These are phyloP conservation scores for Populus hybrid DNA, from an alignment of 441 rosid genomes.

Conservation along the genomic window DNA sequence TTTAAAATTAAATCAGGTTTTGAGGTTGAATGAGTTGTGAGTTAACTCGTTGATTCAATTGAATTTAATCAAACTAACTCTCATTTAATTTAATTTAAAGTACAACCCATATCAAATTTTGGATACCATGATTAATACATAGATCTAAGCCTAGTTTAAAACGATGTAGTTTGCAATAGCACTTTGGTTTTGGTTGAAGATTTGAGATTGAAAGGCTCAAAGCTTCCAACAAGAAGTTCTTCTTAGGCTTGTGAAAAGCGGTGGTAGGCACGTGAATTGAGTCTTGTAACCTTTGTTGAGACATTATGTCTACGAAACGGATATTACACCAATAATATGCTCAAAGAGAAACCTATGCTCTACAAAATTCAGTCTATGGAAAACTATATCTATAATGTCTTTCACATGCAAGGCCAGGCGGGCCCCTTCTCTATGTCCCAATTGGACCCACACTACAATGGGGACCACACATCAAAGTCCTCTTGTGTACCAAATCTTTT, in stretches of 20 bases:
- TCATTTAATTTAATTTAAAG: no score
- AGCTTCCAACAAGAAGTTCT: not conserved
- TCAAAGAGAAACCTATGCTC: constrained; percentile 33
- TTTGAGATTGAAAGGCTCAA: not conserved
- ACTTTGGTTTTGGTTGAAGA: not conserved
- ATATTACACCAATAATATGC: constrained; percentile 34
- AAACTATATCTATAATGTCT: constrained; percentile 35
- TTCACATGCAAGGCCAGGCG: constrained; percentile 33
- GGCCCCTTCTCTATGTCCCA: constrained; percentile 18
- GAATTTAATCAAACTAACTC: no score
- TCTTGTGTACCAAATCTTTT: not conserved
- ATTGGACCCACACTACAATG: constrained; percentile 1
- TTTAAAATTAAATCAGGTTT: no score
- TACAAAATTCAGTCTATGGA: constrained; percentile 18
- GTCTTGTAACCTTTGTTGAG: constrained; percentile 32
- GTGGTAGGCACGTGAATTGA: constrained; percentile 22
- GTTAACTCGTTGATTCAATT: no score
- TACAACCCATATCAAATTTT: no score
- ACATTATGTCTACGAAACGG: constrained; percentile 33
- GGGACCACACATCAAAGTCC: not conserved
- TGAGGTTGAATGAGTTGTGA: no score
- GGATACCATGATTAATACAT: no score
- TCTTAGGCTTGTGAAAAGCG: not conserved
- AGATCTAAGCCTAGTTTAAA: no score
- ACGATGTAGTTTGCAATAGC: not conserved